Percentiles rank a stretch among this genome's conserved stretches.
phyloP scores from a whole-genome alignment of 441 rosid species.

The Pelargonium fulgidum region DNA sequence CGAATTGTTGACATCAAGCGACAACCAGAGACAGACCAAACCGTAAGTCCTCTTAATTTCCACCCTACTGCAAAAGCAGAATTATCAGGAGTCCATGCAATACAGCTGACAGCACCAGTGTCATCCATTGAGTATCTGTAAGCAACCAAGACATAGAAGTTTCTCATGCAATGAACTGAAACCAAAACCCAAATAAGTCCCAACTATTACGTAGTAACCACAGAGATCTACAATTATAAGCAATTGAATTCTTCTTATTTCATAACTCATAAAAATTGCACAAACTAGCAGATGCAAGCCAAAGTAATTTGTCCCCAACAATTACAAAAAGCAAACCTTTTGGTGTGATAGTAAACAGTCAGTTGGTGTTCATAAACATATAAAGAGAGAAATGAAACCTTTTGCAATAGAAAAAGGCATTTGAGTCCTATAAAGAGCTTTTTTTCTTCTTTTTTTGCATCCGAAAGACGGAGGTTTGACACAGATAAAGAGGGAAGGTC shows the following conservation, averaged over 20 bases:
- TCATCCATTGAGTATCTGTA: constrained; percentile 85
- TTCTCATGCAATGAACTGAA: background rate
- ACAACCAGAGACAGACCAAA: constrained; percentile 98
- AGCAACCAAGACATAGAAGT: constrained; percentile 16
- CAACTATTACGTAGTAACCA: background rate
- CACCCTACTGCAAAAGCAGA: constrained; percentile 99
- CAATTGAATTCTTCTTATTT: background rate
- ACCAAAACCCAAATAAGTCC: background rate
- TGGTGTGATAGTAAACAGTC: background rate
- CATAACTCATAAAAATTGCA: constrained; percentile 3
- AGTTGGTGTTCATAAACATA: background rate
- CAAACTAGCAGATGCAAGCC: background rate
- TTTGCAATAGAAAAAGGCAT: background rate
- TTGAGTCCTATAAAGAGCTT: background rate
- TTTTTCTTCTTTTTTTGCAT: background rate
- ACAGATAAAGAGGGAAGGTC: background rate
- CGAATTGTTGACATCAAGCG: constrained; percentile 97
- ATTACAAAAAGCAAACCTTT: background rate
- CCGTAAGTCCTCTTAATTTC: constrained; percentile 93
- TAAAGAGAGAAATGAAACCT: background rate
- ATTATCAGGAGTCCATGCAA: constrained; percentile 97
- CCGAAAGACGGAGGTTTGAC: background rate
- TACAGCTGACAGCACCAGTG: constrained; percentile 86
- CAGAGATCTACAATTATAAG: background rate
- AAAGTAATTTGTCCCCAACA: background rate